Base-by-base conservation (phyloP, 176 grass and related monocot species). In the Avena atlantica region DNA sequence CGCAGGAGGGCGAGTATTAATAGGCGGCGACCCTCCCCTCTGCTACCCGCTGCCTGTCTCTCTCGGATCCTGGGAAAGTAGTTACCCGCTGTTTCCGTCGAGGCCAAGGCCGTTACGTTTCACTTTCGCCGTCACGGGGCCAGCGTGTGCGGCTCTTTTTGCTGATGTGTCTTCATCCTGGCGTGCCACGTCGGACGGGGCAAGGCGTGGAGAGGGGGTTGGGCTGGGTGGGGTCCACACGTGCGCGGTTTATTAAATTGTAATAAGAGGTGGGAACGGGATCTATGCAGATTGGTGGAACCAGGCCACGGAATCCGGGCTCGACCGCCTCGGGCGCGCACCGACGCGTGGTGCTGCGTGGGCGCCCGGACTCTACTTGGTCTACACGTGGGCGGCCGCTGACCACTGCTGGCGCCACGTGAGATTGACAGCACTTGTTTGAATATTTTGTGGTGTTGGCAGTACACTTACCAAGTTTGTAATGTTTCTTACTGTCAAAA, bases 1-100 rank as follows among this genome's bases (percentile, higher is more conserved):
- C 2, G 62, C 69, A 20, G 51, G 69, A 60, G 61, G 78, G 19
- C 71, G 21, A 23, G 63, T 87, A 91, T 92, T 94, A 90, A 94
- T 94, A 97, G 81, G 70, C 84, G 83, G 75, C 79, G 76, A 75
- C 76, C n/a, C 36, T 6, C 56, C 8, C 21, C 75, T 74, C 21
- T 53, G 7, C 70, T 34, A 53, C 64, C 15, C 66, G 15, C 5
- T 10, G 9, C 8, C 45, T 48, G 52, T 70, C 3, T 24, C 61
- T 84, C 42, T 74, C 78, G 60, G 81, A 76, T 61, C 57, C 8
- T 29, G 47, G 44, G 12, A 29, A 78, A 61, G 86, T 76, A 73
- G 92, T 63, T 69, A 75, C 59, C 83, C 63, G 27, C 58, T 62
- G 82, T 53, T 75, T 77, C 77, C 60, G 81, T 81, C 67, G n/a